phyloP scores from a whole-genome alignment of 2,329 filamentous ascomycete species.

The Colletotrichum neosansevieriae region DNA sequence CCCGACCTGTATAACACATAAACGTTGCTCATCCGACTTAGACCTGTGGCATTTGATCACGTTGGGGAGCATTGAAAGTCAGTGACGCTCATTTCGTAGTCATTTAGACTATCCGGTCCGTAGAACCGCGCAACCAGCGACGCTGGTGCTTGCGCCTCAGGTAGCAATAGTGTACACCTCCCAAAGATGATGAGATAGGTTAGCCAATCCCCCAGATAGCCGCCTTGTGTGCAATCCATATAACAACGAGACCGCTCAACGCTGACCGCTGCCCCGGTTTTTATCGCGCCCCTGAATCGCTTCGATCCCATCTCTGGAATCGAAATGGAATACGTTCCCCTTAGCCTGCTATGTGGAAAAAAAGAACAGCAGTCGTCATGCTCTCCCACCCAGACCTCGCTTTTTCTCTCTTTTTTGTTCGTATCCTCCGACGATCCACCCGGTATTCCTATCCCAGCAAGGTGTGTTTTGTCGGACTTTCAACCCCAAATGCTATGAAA shows the following conservation, averaged over 20 bases:
- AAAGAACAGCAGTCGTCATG: constrained; percentile 28
- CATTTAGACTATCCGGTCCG: constrained; percentile 36
- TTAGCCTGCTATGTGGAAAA: constrained; percentile 24
- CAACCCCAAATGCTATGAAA: constrained; percentile 38
- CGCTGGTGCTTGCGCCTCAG: constrained; percentile 23
- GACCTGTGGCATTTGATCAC: not conserved
- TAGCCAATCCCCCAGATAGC: constrained; percentile 34
- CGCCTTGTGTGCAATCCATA: constrained; percentile 36
- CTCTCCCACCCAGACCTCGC: constrained; percentile 12
- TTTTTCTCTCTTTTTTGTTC: not conserved
- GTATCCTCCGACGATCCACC: constrained; percentile 19
- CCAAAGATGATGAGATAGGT: constrained; percentile 31
- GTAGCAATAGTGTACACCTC: constrained; percentile 38
- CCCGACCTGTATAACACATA: no score
- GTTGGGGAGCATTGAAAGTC: not conserved
- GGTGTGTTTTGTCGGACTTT: constrained; percentile 35
- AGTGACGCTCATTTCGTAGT: constrained; percentile 37
- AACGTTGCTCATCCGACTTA: no score
- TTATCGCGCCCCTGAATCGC: constrained; percentile 16
- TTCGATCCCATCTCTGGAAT: constrained; percentile 29
- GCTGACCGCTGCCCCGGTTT: constrained; percentile 35
- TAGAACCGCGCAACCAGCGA: constrained; percentile 19
- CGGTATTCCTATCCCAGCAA: constrained; percentile 37
- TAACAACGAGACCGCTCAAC: constrained; percentile 39
- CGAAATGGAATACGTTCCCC: constrained; percentile 24